Conservation (phyloP, 2,329 filamentous ascomycete genomes). For the Hypoxylon sp. region DNA sequence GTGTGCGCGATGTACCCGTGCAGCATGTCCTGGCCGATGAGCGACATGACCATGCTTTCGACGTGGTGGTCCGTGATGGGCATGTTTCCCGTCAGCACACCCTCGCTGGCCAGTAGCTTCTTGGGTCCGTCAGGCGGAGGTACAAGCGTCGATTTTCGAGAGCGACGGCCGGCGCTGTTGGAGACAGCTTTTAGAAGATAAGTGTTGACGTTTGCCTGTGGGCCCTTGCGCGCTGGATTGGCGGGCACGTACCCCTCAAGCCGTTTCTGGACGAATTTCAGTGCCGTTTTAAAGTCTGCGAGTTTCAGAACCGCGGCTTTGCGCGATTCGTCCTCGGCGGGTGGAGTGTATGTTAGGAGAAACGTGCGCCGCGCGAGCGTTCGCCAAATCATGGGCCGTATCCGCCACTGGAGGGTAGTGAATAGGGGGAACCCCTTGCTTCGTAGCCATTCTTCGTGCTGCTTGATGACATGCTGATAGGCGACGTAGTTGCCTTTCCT, state of each 20-base stretch:
- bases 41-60: conserved; percentile 82
- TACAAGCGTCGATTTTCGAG: conserved; percentile 58
- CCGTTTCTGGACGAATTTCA: conserved; percentile 74
- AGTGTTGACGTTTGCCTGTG: conserved; percentile 62
- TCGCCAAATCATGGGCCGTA: conserved; percentile 87
- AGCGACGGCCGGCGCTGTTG: conserved; percentile 59
- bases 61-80: conserved; percentile 73
- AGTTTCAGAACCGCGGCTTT: conserved; percentile 83
- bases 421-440: conserved; percentile 81
- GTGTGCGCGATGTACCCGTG: conserved; percentile 87
- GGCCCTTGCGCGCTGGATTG: conserved; percentile 50
- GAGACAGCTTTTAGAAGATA: conserved; percentile 68
- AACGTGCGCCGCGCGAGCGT: conserved; percentile 84
- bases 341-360: conserved; percentile 81
- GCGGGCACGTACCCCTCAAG: conserved; percentile 70
- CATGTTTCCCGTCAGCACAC: conserved; percentile 75
- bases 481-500: conserved; percentile 79
- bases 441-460: conserved; percentile 80
- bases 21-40: conserved; percentile 85
- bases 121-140: conserved; percentile 65
- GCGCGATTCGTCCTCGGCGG: conserved; percentile 67
- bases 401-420: conserved; percentile 74
- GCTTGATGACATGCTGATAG: conserved; percentile 78
- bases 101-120: conserved; percentile 69
- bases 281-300: conserved; percentile 74